Base-by-base conservation (phyloP, 2,329 filamentous ascomycete species). In the Ophiostoma angusticollis region DNA sequence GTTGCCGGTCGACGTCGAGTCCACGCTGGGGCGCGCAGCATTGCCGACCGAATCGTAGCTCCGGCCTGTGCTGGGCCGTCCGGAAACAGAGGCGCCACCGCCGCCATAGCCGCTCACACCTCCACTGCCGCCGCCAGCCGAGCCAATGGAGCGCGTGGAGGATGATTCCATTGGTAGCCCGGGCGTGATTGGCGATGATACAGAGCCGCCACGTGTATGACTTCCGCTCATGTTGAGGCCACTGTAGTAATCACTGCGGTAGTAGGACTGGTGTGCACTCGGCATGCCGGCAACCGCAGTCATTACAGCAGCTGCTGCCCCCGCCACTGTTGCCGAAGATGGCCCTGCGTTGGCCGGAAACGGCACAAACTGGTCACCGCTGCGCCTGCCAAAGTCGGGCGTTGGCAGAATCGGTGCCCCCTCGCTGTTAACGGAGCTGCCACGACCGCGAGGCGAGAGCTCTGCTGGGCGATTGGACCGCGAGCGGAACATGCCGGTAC, bases 281-380 rank as follows among this genome's bases (percentile, higher is more conserved):
- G 68, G 62, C 5, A 46, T 27, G 39, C 51, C 18, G 13, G 32
- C 23, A 5, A 25, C 17, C 16, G 30, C 18, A 14, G 36, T 19
- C 2, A 30, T 36, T 2, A 39, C 22, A 2, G 42, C 31, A 50
- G 37, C 27, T 2, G 12, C n/a, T 4, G 22, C 23, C 1, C 27
- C 25, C 1, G 27, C n/a, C 17, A 27, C 19, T 5, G 43, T n/a
- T 11, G 29, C 29, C 11, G 31, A 8, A 7, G 30, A 35, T 3
- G 42, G 27, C 11, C 39, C 8, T 57, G 33, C 65, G 53, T 36
- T 66, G 64, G 8, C 70, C 9, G 77, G 76, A 40, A 75, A 64
- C 28, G 68, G n/a, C n/a, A n/a, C 69, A 49, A 84, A 77, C 37
- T 78, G 75, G 21, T 74, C 78, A 52, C 78, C 84, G 49, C 74